A percentile compares a stretch with the other conserved stretches of the same genome.
Evolutionary conservation across 345 rosid genomes (phyloP).

Genomic region (Populus euphratica): DNA sequence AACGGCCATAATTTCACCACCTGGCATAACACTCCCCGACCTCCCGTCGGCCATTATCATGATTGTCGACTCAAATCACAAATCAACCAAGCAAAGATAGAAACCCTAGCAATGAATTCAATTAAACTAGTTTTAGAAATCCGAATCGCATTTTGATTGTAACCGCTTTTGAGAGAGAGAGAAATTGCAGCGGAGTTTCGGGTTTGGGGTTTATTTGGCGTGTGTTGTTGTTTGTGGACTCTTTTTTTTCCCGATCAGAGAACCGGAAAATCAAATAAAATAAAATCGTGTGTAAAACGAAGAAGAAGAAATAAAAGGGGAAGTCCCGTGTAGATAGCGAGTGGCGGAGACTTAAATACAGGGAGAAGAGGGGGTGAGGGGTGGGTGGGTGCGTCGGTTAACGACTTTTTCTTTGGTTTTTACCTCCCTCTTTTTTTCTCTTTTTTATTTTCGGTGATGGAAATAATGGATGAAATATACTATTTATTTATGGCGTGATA

Average conservation of each 20-base stretch:
- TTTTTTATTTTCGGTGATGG: neutral
- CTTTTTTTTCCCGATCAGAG: neutral
- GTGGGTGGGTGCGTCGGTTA: neutral
- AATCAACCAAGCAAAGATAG: neutral
- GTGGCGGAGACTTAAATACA: neutral
- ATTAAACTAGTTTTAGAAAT: neutral
- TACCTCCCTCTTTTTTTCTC: neutral
- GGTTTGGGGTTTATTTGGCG: neutral
- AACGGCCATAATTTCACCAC: neutral
- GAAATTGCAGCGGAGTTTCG: neutral
- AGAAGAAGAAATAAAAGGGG: neutral
- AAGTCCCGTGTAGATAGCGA: neutral
- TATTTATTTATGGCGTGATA: neutral
- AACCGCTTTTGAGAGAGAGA: neutral
- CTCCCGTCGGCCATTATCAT: slow-evolving; percentile 9
- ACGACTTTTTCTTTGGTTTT: neutral
- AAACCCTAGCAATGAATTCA: neutral
- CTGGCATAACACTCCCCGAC: neutral
- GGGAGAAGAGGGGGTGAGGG: neutral
- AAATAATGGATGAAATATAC: neutral
- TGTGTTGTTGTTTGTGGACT: neutral
- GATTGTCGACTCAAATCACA: neutral
- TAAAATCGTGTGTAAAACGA: neutral
- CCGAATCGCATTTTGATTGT: neutral
- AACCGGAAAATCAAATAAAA: neutral